Base-by-base conservation (phyloP, 768 basidiomycete genomes). In the Tephrocybe sp. region DNA sequence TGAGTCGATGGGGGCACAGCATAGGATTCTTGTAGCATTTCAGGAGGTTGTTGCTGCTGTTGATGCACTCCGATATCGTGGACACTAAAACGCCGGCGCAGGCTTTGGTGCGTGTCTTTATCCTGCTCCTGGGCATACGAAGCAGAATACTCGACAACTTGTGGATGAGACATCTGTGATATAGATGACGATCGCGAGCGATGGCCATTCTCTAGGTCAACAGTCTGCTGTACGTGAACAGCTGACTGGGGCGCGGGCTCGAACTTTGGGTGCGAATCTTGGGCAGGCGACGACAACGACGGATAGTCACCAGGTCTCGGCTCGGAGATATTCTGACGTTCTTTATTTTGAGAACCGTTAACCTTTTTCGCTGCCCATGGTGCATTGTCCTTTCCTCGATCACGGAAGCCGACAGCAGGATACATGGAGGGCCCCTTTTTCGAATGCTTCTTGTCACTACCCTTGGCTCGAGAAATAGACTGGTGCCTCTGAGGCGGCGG, bases 401-500 rank as follows among this genome's bases (percentile, higher is more conserved):
- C 65, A 14, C 81, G 79, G 38, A 79, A 68, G 32, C 80, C 79
- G 9, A 76, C 63, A 20, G 72, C 51, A 14, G 79, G 78, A 40
- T 77, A 74, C 11, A 58, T 56, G 12, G 34, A 23, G 43, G 61
- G 59, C 1, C 33, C 18, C 56, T 74, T 79, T 68, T 77, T 78
- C 46, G 65, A 54, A 32, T 73, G 67, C 48, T 74, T 77, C 45
- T 72, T 73, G 53, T 73, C 75, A 44, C 61, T 62, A 38, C 62
- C 65, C 45, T 61, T 64, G 23, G 45, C 50, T 28, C 55, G 38
- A 49, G 47, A 26, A 25, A 32, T 30, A 21, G 48, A 43, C 7
- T 30, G 11, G 20, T 15, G 46, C 20, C 41, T 47, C 21, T 21
- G 52, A 1, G 49, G 49, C 17, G 45, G 32, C 8, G 48, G n/a